phyloP scores from a whole-genome alignment of 2,329 filamentous ascomycete genomes.

The Lasiodiplodia sp. region DNA sequence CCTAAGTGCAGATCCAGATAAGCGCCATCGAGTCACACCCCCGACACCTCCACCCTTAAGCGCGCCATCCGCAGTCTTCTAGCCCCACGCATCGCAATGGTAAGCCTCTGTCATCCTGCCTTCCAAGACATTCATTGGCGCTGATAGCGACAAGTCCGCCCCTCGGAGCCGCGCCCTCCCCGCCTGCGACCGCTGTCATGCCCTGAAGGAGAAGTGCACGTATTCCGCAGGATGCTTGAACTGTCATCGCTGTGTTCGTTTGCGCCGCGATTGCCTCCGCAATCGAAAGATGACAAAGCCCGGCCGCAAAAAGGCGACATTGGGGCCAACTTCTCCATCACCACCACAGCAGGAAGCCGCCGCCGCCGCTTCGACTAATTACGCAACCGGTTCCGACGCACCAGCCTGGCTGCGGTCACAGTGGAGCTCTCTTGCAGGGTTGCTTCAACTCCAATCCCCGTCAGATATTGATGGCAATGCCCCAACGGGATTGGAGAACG shows the following conservation, averaged over 20 bases:
- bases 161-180: background rate
- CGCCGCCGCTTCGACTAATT: too few species aligned
- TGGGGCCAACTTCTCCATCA: too few species aligned
- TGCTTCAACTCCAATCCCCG: background rate
- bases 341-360: too few species aligned
- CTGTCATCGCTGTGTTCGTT: background rate
- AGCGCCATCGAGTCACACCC: background rate
- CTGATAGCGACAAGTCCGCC: background rate
- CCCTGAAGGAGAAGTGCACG: background rate
- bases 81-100: background rate
- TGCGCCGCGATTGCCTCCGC: background rate
- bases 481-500: background rate
- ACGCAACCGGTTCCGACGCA: background rate
- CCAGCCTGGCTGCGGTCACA: background rate
- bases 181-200: slow-evolving; percentile 2
- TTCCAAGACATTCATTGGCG: background rate
- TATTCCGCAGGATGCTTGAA: background rate
- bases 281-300: background rate
- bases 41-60: background rate
- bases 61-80: background rate
- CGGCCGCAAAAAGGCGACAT: too few species aligned
- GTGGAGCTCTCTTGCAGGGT: background rate
- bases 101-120: background rate
- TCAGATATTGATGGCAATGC: background rate
- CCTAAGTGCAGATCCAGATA: background rate